Evolutionary conservation across 1,284 basidiomycete genomes (phyloP).

Genomic region (Leccinum pallidistipes): DNA sequence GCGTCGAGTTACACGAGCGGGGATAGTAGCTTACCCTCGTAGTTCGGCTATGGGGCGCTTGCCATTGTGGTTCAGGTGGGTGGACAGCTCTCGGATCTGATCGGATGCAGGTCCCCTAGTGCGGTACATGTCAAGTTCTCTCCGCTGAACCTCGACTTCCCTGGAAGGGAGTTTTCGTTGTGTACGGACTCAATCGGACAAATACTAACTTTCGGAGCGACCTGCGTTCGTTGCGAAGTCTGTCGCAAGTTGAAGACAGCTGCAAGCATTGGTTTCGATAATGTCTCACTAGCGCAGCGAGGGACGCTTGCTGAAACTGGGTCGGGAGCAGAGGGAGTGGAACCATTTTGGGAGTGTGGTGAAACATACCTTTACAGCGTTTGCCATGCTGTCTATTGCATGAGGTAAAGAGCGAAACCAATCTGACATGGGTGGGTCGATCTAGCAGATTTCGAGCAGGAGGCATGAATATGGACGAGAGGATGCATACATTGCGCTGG

Average conservation of each 20-base stretch:
- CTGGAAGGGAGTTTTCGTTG: constrained; percentile 35
- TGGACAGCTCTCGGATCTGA: constrained; percentile 37
- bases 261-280: constrained; percentile 49
- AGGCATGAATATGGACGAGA: not conserved
- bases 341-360: not conserved
- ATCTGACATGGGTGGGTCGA: constrained; percentile 74
- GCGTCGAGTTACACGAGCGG: constrained; percentile 12
- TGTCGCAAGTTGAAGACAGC: constrained; percentile 34
- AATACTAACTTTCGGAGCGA: constrained; percentile 52
- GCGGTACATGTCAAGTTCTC: constrained; percentile 50
- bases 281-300: constrained; percentile 62
- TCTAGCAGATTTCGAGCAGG: constrained; percentile 39
- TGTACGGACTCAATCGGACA: not conserved
- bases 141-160: constrained; percentile 48
- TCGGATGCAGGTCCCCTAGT: constrained; percentile 24
- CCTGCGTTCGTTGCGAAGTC: constrained; percentile 43
- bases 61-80: constrained; percentile 51
- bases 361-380: constrained; percentile 59
- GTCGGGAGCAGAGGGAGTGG: constrained; percentile 1
- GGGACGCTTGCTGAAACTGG: constrained; percentile 77
- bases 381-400: constrained; percentile 60
- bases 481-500: constrained; percentile 60
- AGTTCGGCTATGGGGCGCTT: constrained; percentile 58
- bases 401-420: constrained; percentile 71
- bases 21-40: constrained; percentile 43